These are phyloP conservation scores for Kwoniella heveanensis DNA, from an alignment of 768 basidiomycete genomes.

Conservation along the genomic window DNA sequence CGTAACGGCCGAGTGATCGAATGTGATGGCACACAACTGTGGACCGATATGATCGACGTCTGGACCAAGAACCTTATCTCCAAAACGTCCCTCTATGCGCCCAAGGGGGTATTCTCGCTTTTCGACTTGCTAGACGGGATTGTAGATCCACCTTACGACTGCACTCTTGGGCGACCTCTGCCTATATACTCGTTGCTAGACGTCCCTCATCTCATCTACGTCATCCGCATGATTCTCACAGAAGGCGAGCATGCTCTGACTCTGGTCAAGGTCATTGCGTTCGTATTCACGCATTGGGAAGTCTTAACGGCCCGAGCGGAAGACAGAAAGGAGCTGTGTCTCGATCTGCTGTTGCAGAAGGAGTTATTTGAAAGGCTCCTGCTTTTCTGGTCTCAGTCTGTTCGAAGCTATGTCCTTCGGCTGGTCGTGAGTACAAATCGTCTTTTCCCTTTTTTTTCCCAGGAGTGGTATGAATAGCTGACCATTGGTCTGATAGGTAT, in stretches of 20 bases:
- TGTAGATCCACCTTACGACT: slow-evolving; percentile 53
- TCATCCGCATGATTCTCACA: slow-evolving; percentile 55
- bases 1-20: slow-evolving; percentile 36
- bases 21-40: slow-evolving; percentile 52
- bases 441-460: too few species aligned
- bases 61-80: slow-evolving; percentile 57
- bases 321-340: slow-evolving; percentile 57
- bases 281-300: slow-evolving; percentile 59
- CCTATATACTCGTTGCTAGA: slow-evolving; percentile 51
- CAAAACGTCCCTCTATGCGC: slow-evolving; percentile 58
- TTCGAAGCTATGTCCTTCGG: slow-evolving; percentile 55
- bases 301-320: slow-evolving; percentile 49
- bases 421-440: slow-evolving; percentile 54
- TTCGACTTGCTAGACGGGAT: slow-evolving; percentile 59
- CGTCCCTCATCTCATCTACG: slow-evolving; percentile 55
- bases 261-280: slow-evolving; percentile 58
- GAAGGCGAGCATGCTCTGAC: slow-evolving; percentile 59
- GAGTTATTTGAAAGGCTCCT: slow-evolving; percentile 57
- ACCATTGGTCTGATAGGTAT: slow-evolving; percentile 37
- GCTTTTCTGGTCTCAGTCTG: slow-evolving; percentile 57
- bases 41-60: slow-evolving; percentile 56
- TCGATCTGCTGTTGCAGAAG: slow-evolving; percentile 56
- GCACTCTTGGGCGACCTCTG: background rate
- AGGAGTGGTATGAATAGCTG: too few species aligned
- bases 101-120: slow-evolving; percentile 58